Percentiles rank a stretch among this genome's conserved stretches.
phyloP scores from a whole-genome alignment of 108 stramenopile genomes.

The Discostella stelligeroides region DNA sequence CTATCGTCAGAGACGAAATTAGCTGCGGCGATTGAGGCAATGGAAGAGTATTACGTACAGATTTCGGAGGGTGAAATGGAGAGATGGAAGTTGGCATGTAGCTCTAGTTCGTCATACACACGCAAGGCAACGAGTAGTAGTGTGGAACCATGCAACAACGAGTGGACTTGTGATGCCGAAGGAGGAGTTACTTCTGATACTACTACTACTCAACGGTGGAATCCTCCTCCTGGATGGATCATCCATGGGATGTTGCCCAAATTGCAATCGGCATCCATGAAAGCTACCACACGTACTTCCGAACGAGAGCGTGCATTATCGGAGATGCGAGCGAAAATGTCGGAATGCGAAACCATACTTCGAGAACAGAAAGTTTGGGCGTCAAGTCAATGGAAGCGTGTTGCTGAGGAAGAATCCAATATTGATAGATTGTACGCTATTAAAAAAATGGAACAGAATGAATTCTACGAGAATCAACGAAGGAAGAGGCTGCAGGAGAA shows the following conservation, averaged over 20 bases:
- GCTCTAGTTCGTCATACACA: neutral
- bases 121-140: neutral
- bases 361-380: slow-evolving; percentile 50
- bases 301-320: slow-evolving; percentile 51
- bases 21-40: slow-evolving; percentile 37
- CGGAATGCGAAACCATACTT: slow-evolving; percentile 52
- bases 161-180: too few relatives aligned
- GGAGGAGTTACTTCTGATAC: too few relatives aligned
- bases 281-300: slow-evolving; percentile 46
- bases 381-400: slow-evolving; percentile 54
- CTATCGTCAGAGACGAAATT: slow-evolving; percentile 33
- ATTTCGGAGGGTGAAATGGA: slow-evolving; percentile 48
- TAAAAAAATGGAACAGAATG: slow-evolving; percentile 48
- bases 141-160: too few relatives aligned
- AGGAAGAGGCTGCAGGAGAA: slow-evolving; percentile 28
- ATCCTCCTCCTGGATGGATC: slow-evolving; percentile 1
- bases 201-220: neutral
- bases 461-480: slow-evolving; percentile 45
- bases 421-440: slow-evolving; percentile 26
- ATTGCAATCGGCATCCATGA: slow-evolving; percentile 34
- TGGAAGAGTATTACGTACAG: slow-evolving; percentile 57
- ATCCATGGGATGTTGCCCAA: slow-evolving; percentile 43
- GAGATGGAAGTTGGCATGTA: slow-evolving; percentile 50
- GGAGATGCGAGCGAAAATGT: slow-evolving; percentile 44
- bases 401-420: slow-evolving; percentile 57